Base-by-base conservation (phyloP, 805 yeast genomes). In the Candida jianshihensis region DNA sequence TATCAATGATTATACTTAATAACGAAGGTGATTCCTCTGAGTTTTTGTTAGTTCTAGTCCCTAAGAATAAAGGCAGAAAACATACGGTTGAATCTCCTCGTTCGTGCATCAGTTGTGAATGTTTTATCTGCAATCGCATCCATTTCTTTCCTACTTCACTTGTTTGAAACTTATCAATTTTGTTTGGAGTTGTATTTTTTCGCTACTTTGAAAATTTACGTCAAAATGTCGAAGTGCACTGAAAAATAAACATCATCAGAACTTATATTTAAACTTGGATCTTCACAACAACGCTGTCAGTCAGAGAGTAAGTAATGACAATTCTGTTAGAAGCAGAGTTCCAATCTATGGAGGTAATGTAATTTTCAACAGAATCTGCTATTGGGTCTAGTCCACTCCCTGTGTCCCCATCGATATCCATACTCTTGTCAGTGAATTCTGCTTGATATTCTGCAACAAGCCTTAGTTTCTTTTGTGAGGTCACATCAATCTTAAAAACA, bases 1-100 rank as follows among this genome's bases (percentile, higher is more conserved):
- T 66, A 45, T 90, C 97, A 6, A 90, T 56, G 3, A 90, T 68
- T 17, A 92, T 77, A 0, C 86, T 78, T 24, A 90, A 69, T 26
- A 89, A 64, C 1, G 95, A 84, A 1, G 96, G 96, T 10, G 77
- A 61, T 41, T 81, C 89, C 37, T 77, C 86, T 38, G 28, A 21
- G 10, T 30, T 17, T 16, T 27, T 19, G 7, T 16, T 5, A 7
- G 25, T 10, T n/a, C n/a, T n/a, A n/a, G n/a, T n/a, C n/a, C n/a
- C n/a, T n/a, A n/a, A n/a, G n/a, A n/a, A n/a, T n/a, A n/a, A n/a
- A n/a, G n/a, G n/a, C n/a, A n/a, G n/a, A n/a, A n/a, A 24, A 49
- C 56, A 53, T 67, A 54, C 70, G 71, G 25, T 46, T 51, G 9
- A 59, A 35, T 7, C 51, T 44, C 37, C 48, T 56, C 29, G 46